Conservation (phyloP, 2,329 filamentous ascomycete genomes). For the Magnaporthiopsis poae region DNA sequence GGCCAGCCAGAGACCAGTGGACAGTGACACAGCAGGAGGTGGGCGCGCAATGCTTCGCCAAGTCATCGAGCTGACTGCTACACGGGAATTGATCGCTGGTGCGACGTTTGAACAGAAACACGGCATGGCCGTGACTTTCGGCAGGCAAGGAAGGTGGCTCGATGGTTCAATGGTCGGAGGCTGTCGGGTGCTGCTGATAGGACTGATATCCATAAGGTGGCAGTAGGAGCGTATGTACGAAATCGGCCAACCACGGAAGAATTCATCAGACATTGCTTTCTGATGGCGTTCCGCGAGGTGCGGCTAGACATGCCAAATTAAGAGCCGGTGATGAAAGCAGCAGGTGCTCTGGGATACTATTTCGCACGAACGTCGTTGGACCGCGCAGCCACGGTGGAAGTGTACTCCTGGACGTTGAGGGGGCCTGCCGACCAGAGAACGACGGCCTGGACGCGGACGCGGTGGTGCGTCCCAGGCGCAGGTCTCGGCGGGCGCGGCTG, state of each 20-base stretch:
- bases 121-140: too few relatives aligned
- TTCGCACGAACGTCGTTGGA: neutral
- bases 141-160: too few relatives aligned
- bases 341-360: neutral
- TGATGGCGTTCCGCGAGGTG: neutral
- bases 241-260: neutral
- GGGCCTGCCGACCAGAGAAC: constrained; percentile 69
- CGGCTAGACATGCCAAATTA: neutral
- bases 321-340: neutral
- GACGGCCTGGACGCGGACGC: constrained; percentile 57
- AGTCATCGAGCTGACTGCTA: neutral
- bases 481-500: too few relatives aligned
- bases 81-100: neutral
- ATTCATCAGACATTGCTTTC: neutral
- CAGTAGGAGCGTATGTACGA: neutral
- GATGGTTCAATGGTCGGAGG: neutral
- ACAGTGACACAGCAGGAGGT: neutral
- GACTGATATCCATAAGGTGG: neutral
- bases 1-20: neutral
- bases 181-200: neutral
- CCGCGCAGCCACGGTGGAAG: constrained; percentile 23
- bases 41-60: neutral
- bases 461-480: constrained; percentile 12
- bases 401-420: constrained; percentile 62
- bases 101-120: neutral